These are phyloP conservation scores for Kewa caespitosa DNA, from an alignment of 179 eudicot species.

Conservation along the genomic window DNA sequence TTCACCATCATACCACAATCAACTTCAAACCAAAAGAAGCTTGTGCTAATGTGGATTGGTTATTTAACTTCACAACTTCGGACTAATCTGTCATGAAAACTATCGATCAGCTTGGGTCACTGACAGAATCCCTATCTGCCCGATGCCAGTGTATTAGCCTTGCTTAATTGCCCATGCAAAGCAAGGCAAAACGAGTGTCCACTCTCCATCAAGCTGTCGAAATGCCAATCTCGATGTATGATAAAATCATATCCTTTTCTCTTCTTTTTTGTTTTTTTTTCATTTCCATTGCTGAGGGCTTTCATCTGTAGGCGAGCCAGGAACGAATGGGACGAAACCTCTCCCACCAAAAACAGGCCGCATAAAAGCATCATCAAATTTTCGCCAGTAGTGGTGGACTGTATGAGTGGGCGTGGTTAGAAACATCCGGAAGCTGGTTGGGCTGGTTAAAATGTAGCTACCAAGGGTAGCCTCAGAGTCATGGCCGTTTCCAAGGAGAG, in stretches of 20 bases:
- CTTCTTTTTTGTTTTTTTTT: background rate
- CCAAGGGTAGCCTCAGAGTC: conserved; percentile 43
- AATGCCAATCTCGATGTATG: background rate
- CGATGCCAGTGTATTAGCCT: conserved; percentile 1
- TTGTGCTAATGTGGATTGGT: background rate
- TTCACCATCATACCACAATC: conserved; percentile 7
- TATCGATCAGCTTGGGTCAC: background rate
- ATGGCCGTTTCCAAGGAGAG: conserved; percentile 46
- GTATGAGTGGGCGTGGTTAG: conserved; percentile 54
- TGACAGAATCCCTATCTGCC: background rate
- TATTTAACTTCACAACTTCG: background rate
- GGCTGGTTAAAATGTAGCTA: conserved; percentile 36
- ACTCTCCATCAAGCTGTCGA: conserved; percentile 2
- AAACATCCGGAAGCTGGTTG: conserved; percentile 65
- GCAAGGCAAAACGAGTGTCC: conserved; percentile 13
- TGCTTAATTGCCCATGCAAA: conserved; percentile 25
- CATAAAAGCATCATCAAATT: conserved; percentile 76
- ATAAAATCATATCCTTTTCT: background rate
- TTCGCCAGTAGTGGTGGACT: conserved; percentile 77
- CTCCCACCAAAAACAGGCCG: conserved; percentile 88
- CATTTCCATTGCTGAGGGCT: conserved; percentile 32
- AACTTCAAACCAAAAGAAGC: background rate
- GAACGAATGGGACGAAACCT: conserved; percentile 73
- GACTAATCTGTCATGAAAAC: background rate
- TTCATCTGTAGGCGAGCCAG: conserved; percentile 67